phyloP scores from a whole-genome alignment of 768 basidiomycete genomes.

The Leccinum aurantiacum region DNA sequence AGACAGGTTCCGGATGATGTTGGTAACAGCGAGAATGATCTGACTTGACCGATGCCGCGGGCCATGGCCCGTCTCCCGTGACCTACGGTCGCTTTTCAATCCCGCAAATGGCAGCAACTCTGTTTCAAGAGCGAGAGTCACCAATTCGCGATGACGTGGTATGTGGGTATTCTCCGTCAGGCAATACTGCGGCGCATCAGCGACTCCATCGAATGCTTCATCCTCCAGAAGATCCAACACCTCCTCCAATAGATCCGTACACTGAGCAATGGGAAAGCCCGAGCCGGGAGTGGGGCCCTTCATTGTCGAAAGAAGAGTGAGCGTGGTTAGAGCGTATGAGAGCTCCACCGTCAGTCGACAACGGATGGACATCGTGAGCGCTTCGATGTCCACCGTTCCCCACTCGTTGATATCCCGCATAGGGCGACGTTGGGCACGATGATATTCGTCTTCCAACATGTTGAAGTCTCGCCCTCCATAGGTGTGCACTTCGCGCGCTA shows the following conservation, averaged over 20 bases:
- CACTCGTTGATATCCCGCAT: slow-evolving; percentile 79
- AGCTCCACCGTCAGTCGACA: slow-evolving; percentile 82
- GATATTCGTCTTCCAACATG: slow-evolving; percentile 60
- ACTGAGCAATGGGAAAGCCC: slow-evolving; percentile 75
- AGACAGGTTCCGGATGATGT: no score
- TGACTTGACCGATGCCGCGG: slow-evolving; percentile 64
- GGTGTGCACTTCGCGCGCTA: slow-evolving; percentile 71
- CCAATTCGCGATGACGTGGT: slow-evolving; percentile 65
- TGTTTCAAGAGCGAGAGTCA: slow-evolving; percentile 56
- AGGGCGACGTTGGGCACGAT: slow-evolving; percentile 50
- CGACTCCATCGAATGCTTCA: slow-evolving; percentile 61
- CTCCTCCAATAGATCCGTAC: slow-evolving; percentile 82
- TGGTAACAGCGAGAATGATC: slow-evolving; percentile 65
- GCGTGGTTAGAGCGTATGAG: slow-evolving; percentile 85
- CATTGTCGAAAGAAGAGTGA: slow-evolving; percentile 80
- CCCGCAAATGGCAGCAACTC: slow-evolving; percentile 61
- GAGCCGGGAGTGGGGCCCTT: slow-evolving; percentile 52
- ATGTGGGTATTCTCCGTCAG: slow-evolving; percentile 38
- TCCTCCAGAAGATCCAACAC: slow-evolving; percentile 86
- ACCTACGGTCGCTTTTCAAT: slow-evolving; percentile 46
- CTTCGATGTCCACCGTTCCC: slow-evolving; percentile 88
- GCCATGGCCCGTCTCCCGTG: slow-evolving; percentile 49
- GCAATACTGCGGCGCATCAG: slow-evolving; percentile 27
- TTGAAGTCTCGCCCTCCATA: slow-evolving; percentile 82
- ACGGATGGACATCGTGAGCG: slow-evolving; percentile 89